Conservation (phyloP, 2,329 filamentous ascomycete genomes). For the Dothistroma septosporum region DNA sequence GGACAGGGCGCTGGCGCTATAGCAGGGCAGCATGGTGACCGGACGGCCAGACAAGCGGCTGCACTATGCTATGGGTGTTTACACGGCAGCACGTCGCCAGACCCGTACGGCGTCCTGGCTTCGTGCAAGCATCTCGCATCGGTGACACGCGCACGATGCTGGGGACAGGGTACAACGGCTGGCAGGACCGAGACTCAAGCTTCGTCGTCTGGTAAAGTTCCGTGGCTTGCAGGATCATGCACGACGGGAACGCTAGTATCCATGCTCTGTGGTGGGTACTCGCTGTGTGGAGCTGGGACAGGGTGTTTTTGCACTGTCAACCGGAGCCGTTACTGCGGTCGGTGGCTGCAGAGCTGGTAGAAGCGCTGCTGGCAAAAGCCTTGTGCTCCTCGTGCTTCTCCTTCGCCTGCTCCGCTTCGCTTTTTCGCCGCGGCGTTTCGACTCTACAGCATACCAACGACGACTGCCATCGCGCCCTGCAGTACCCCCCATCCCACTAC, state of each 20-base stretch:
- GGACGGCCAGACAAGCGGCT: not conserved
- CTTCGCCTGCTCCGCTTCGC: not conserved
- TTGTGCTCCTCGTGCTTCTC: not conserved
- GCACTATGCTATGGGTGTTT: not conserved
- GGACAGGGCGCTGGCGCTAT: not conserved
- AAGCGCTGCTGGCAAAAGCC: not conserved
- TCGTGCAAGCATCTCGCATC: not conserved
- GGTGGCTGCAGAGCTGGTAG: not conserved
- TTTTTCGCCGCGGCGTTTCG: not conserved
- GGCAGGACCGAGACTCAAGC: not conserved
- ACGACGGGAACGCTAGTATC: not conserved
- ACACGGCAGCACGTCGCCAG: not conserved
- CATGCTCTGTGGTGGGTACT: not conserved
- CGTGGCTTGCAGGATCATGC: slow-evolving; percentile 1
- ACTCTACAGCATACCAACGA: not conserved
- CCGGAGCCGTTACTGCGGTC: not conserved
- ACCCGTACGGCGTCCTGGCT: not conserved
- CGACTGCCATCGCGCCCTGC: not conserved
- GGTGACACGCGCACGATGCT: not conserved
- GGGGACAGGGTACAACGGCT: not conserved
- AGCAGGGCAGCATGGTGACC: not conserved
- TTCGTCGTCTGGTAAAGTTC: not conserved
- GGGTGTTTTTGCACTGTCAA: not conserved
- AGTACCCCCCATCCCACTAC: not conserved
- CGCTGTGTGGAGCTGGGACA: not conserved